Evolutionary conservation across 805 yeast genomes (phyloP).

Genomic region (Yamadazyma philogaea): DNA sequence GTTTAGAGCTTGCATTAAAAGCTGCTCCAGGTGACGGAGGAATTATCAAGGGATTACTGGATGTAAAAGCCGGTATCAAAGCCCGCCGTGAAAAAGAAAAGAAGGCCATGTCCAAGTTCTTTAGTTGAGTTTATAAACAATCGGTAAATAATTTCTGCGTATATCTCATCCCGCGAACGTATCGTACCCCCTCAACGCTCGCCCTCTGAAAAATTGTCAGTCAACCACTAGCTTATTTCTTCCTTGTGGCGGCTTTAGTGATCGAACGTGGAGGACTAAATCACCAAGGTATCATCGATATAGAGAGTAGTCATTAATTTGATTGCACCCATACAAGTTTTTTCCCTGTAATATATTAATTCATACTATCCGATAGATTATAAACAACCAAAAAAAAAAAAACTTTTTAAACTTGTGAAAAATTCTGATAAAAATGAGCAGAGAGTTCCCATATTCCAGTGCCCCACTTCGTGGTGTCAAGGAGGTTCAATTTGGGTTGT

Average conservation of each 20-base stretch:
- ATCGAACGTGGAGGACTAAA: slow-evolving; percentile 2
- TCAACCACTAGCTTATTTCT: slow-evolving; percentile 4
- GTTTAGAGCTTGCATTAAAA: slow-evolving; percentile 62
- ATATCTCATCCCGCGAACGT: slow-evolving; percentile 8
- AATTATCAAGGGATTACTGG: slow-evolving; percentile 59
- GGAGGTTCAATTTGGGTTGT: slow-evolving; percentile 97
- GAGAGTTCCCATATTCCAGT: slow-evolving; percentile 85
- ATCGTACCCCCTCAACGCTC: slow-evolving; percentile 11
- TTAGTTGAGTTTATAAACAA: slow-evolving; percentile 21
- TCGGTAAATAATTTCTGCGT: slow-evolving; percentile 1
- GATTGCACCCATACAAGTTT: slow-evolving; percentile 21
- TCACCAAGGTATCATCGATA: slow-evolving; percentile 2
- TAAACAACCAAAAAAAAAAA: slow-evolving; percentile 8
- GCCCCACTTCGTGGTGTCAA: slow-evolving; percentile 97
- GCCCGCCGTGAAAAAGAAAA: slow-evolving; percentile 64
- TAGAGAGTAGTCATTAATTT: slow-evolving; percentile 30
- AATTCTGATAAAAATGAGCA: slow-evolving; percentile 32
- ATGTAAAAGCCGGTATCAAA: slow-evolving; percentile 51
- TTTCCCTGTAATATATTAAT: slow-evolving; percentile 7
- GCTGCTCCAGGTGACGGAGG: slow-evolving; percentile 71
- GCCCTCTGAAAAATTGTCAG: slow-evolving; percentile 11
- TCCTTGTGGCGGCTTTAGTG: slow-evolving; percentile 3
- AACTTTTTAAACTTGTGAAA: slow-evolving; percentile 11
- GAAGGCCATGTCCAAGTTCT: slow-evolving; percentile 72
- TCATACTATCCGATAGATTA: slow-evolving; percentile 8